phyloP scores from a whole-genome alignment of 306 rosid genomes.

The Crotalaria pallida region DNA sequence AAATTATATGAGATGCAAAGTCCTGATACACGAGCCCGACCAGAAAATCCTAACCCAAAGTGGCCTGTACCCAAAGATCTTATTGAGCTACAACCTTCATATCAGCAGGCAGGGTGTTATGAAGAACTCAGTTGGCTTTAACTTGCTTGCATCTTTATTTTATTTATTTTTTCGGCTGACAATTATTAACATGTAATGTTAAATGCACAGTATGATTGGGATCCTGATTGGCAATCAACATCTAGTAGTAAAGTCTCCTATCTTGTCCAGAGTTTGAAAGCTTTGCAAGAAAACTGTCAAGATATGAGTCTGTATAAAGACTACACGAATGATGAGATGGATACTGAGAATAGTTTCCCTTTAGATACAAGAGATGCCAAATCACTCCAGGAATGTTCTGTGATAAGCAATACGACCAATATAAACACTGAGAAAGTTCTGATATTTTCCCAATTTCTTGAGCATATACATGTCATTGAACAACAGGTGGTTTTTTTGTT shows the following conservation, averaged over 20 bases:
- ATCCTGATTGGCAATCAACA: conserved; percentile 99
- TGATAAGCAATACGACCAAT: conserved; percentile 18
- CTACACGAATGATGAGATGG: conserved; percentile 20
- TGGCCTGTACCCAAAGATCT: conserved; percentile 99
- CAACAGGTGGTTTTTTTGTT: conserved; percentile 60
- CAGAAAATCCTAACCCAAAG: conserved; percentile 92
- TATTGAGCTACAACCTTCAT: conserved; percentile 94
- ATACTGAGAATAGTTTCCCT: conserved; percentile 25
- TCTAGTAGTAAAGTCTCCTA: conserved; percentile 92
- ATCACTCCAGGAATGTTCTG: conserved; percentile 25
- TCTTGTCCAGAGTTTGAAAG: conserved; percentile 62
- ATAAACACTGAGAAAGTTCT: conserved; percentile 62
- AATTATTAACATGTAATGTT: conserved; percentile 12
- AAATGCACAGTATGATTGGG: conserved; percentile 83
- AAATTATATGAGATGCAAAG: conserved; percentile 79
- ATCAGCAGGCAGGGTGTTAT: conserved; percentile 71
- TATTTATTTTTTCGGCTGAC: neutral
- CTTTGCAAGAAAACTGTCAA: conserved; percentile 54
- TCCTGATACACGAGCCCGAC: conserved; percentile 73
- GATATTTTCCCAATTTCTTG: conserved; percentile 94
- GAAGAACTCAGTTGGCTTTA: conserved; percentile 12
- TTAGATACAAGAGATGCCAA: conserved; percentile 28
- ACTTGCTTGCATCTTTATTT: neutral
- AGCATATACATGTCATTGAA: conserved; percentile 95
- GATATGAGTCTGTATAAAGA: conserved; percentile 23